These are phyloP conservation scores for Pichia sp. DNA, from an alignment of 1,139 yeast genomes.

Conservation along the genomic window DNA sequence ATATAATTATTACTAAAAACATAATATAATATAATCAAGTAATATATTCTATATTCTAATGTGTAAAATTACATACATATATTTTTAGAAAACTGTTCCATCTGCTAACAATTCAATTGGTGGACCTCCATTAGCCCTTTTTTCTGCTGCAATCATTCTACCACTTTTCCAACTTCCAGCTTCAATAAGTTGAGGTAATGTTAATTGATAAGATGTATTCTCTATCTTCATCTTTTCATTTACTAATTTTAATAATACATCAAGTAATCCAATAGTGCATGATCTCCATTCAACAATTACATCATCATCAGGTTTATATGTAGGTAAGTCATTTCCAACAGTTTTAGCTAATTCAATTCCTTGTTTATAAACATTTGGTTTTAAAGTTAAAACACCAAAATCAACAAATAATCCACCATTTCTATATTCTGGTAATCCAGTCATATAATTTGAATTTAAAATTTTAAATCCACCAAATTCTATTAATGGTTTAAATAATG, in stretches of 20 bases:
- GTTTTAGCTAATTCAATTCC: conserved; percentile 33
- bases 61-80: too few species aligned
- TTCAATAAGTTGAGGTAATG: conserved; percentile 51
- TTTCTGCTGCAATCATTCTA: conserved; percentile 43
- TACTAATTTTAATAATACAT: conserved; percentile 41
- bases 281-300: conserved; percentile 63
- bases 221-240: conserved; percentile 35
- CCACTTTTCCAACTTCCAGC: conserved; percentile 66
- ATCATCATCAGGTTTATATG: conserved; percentile 47
- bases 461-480: conserved; percentile 37
- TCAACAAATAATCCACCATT: conserved; percentile 58
- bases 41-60: too few species aligned
- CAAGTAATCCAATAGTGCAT: conserved; percentile 48
- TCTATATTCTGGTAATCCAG: conserved; percentile 60
- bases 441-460: conserved; percentile 38
- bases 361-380: conserved; percentile 31
- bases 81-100: conserved; percentile 47
- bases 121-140: conserved; percentile 47
- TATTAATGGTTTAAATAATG: conserved; percentile 46
- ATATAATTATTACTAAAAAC: too few species aligned
- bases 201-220: conserved; percentile 30
- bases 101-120: conserved; percentile 53
- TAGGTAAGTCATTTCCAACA: conserved; percentile 35
- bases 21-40: too few species aligned
- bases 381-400: conserved; percentile 42